Conservation (phyloP, 768 basidiomycete genomes). For the Suillus discolor region DNA sequence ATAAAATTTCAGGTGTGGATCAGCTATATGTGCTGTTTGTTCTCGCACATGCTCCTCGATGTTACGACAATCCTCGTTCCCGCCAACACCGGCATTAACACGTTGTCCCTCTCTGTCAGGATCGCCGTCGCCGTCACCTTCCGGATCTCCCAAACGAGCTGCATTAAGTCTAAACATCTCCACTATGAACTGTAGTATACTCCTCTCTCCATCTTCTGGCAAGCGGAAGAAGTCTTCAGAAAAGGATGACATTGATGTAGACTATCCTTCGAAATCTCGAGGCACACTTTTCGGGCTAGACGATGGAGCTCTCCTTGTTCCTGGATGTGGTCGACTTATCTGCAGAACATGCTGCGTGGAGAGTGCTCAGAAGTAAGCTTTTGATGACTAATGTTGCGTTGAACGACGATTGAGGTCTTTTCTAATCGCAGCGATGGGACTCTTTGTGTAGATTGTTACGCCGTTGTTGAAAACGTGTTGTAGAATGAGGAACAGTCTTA, state of each 20-base stretch:
- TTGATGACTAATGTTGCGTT: background rate
- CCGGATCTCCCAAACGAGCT: constrained; percentile 28
- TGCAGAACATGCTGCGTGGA: constrained; percentile 40
- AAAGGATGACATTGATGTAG: constrained; percentile 21
- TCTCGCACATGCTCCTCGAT: constrained; percentile 40
- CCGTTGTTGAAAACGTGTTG: constrained; percentile 16
- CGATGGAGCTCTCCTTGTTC: constrained; percentile 18
- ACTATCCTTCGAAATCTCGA: constrained; percentile 12
- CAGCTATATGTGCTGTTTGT: constrained; percentile 38
- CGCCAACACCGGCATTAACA: constrained; percentile 40
- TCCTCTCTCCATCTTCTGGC: constrained; percentile 8
- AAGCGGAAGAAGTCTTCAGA: constrained; percentile 34
- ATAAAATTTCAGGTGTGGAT: constrained; percentile 29
- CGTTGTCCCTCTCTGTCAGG: constrained; percentile 32
- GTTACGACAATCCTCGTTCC: constrained; percentile 32
- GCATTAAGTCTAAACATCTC: constrained; percentile 26
- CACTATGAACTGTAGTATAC: constrained; percentile 24
- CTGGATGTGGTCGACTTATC: constrained; percentile 38
- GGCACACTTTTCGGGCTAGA: constrained; percentile 9
- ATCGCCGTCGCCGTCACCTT: constrained; percentile 14
- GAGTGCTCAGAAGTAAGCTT: constrained; percentile 36
- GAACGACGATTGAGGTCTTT: background rate
- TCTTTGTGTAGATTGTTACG: constrained; percentile 34
- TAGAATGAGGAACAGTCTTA: background rate
- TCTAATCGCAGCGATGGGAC: constrained; percentile 28